Evolutionary conservation across 2,329 filamentous ascomycete genomes (phyloP).

Genomic region (Monosporascus sp.): DNA sequence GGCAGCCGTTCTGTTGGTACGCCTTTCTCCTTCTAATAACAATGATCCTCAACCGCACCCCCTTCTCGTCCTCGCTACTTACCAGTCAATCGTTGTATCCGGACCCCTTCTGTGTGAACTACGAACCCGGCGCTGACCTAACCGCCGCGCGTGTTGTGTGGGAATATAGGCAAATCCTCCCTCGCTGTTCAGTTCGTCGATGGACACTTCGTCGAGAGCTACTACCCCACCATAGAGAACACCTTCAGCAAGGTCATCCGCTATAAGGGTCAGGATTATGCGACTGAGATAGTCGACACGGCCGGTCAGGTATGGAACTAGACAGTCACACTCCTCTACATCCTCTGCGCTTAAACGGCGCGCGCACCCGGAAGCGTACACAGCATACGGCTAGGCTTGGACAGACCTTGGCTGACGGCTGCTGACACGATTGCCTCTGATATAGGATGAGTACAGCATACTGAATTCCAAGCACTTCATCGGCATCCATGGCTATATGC

Average conservation of each 20-base stretch:
- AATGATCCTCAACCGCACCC: too few species aligned
- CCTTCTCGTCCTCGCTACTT: neutral
- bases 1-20: constrained; percentile 75
- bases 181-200: constrained; percentile 96
- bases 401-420: constrained; percentile 3
- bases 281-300: constrained; percentile 96
- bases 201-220: constrained; percentile 96
- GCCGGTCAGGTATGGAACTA: constrained; percentile 70
- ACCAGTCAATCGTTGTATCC: neutral
- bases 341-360: neutral
- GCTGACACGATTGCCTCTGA: constrained; percentile 4
- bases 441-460: constrained; percentile 94
- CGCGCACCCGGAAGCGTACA: too few species aligned
- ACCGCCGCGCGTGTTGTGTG: neutral
- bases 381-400: too few species aligned
- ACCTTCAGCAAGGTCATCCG: constrained; percentile 96
- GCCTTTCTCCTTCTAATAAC: constrained; percentile 23
- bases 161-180: constrained; percentile 78
- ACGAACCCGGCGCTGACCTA: neutral
- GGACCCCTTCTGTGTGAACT: constrained; percentile 5
- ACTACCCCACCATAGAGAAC: constrained; percentile 99
- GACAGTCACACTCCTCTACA: neutral
- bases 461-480: constrained; percentile 99
- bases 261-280: constrained; percentile 86
- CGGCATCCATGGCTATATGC: constrained; percentile 97